phyloP scores from a whole-genome alignment of 2,329 filamentous ascomycete genomes.

The Cadophora gregata region DNA sequence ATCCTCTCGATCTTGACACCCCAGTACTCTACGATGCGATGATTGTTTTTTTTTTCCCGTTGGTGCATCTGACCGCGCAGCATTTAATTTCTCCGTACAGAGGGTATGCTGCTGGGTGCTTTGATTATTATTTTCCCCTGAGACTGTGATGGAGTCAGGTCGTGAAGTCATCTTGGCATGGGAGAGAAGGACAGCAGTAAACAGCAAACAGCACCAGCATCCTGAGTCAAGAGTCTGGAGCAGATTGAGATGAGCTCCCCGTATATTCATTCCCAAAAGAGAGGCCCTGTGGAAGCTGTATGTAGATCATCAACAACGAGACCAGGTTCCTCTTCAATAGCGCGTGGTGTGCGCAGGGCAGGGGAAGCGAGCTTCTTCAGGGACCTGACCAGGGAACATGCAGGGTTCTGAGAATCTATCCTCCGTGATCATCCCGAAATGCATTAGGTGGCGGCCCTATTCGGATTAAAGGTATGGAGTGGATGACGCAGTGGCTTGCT shows the following conservation, averaged over 20 bases:
- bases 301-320: background rate
- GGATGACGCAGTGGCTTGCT: conserved; percentile 6
- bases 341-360: background rate
- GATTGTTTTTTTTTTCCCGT: background rate
- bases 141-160: background rate
- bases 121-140: background rate
- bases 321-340: conserved; percentile 3
- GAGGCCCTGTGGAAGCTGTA: background rate
- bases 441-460: background rate
- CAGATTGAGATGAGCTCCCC: background rate
- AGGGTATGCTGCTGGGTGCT: too few species aligned
- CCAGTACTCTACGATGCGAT: background rate
- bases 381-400: background rate
- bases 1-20: conserved; percentile 5
- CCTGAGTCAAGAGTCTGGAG: background rate
- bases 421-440: conserved; percentile 1
- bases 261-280: conserved; percentile 11
- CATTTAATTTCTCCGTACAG: background rate
- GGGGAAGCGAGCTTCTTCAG: background rate
- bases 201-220: background rate
- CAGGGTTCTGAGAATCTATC: background rate
- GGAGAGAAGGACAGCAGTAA: background rate
- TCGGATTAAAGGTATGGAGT: background rate
- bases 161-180: background rate
- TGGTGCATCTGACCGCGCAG: background rate